Evolutionary conservation across 768 basidiomycete species (phyloP).

Genomic region (Dendrothele bispora): DNA sequence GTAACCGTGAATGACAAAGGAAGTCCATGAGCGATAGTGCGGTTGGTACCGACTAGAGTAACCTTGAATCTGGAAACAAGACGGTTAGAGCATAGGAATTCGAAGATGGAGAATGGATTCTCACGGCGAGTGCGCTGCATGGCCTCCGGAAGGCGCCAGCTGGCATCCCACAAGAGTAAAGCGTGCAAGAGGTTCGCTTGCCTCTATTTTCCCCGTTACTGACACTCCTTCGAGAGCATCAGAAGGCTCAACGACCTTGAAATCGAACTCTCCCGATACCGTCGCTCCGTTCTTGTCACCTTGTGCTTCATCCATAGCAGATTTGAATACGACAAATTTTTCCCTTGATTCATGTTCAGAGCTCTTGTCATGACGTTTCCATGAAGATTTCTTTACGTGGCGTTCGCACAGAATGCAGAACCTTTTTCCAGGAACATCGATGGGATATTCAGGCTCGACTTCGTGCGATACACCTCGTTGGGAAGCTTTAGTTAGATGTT

Average conservation of each 20-base stretch:
- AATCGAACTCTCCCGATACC: conserved; percentile 45
- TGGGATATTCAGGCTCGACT: conserved; percentile 17
- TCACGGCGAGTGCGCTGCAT: background rate
- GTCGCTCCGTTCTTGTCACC: conserved; percentile 47
- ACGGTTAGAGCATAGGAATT: background rate
- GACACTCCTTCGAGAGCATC: conserved; percentile 26
- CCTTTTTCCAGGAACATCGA: conserved; percentile 8
- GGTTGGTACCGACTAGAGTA: conserved; percentile 24
- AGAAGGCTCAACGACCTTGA: conserved; percentile 43
- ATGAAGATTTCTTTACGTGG: conserved; percentile 11
- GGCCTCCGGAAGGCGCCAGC: background rate
- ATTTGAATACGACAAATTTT: conserved; percentile 24
- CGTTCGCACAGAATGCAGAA: conserved; percentile 23
- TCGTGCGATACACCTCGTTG: conserved; percentile 10
- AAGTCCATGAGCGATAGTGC: conserved; percentile 19
- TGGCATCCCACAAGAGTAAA: background rate
- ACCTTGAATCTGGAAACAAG: conserved; percentile 30
- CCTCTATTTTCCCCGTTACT: conserved; percentile 12
- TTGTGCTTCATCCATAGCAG: conserved; percentile 39
- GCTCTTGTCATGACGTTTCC: conserved; percentile 13
- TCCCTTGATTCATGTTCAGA: conserved; percentile 22
- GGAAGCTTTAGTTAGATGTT: conserved; percentile 10
- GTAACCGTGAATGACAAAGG: conserved; percentile 25
- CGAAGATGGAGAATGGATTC: background rate
- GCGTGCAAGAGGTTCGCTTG: background rate